Evolutionary conservation across 1,139 yeast genomes (phyloP).

Genomic region (Candida sp.): DNA sequence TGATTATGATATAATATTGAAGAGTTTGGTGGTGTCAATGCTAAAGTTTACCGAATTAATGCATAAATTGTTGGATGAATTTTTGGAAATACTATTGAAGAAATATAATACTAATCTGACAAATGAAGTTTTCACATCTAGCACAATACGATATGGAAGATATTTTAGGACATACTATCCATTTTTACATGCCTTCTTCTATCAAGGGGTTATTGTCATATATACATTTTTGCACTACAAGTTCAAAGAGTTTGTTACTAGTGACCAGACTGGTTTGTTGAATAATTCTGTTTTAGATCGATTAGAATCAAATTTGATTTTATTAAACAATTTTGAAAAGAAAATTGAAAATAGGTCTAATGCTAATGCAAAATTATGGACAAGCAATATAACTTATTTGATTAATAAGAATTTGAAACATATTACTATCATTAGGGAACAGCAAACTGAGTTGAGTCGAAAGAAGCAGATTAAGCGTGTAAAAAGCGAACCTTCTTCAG

Average conservation of each 20-base stretch:
- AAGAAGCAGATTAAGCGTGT: background rate
- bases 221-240: conserved; percentile 47
- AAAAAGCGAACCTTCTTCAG: background rate
- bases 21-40: conserved; percentile 34
- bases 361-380: conserved; percentile 29
- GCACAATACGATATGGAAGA: conserved; percentile 27
- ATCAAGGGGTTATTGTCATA: conserved; percentile 50
- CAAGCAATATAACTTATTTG: conserved; percentile 31
- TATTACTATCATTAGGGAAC: conserved; percentile 23
- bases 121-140: conserved; percentile 6
- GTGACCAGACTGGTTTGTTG: conserved; percentile 11
- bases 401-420: conserved; percentile 30
- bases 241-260: conserved; percentile 29
- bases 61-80: conserved; percentile 10
- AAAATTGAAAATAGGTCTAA: conserved; percentile 15
- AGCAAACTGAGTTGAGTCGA: conserved; percentile 12
- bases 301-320: conserved; percentile 21
- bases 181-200: conserved; percentile 45
- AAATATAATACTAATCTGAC: conserved; percentile 8
- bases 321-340: conserved; percentile 23
- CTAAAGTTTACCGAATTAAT: conserved; percentile 13
- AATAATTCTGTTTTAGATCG: conserved; percentile 20
- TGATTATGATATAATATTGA: conserved; percentile 22
- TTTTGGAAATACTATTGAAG: conserved; percentile 14
- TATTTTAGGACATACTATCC: conserved; percentile 38